Percentiles rank a stretch among this genome's conserved stretches.
Evolutionary conservation across 2,329 filamentous ascomycete species (phyloP).

Genomic region (Clarireedia homoeocarpa): DNA sequence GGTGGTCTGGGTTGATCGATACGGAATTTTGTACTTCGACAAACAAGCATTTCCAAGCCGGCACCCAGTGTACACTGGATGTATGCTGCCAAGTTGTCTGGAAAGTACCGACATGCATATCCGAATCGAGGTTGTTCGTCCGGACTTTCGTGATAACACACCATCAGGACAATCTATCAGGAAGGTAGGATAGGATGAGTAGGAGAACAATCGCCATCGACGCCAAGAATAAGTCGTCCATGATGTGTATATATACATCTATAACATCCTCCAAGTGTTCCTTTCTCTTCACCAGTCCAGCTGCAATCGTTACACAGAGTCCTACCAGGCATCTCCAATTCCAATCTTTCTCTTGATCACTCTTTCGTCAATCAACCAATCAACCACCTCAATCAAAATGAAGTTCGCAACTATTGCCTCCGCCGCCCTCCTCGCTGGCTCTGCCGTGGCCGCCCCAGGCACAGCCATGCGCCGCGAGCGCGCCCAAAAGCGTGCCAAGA

Average conservation of each 20-base stretch:
- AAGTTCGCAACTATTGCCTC: conserved; percentile 37
- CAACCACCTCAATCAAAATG: conserved; percentile 33
- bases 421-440: conserved; percentile 34
- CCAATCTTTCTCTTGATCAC: neutral
- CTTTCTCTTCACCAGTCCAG: conserved; percentile 6
- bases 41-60: neutral
- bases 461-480: conserved; percentile 35
- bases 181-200: conserved; percentile 4
- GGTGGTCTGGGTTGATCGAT: neutral
- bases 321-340: neutral
- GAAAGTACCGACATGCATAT: conserved; percentile 1
- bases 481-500: conserved; percentile 18
- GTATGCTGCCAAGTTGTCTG: neutral
- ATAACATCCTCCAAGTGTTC: neutral
- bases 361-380: conserved; percentile 1
- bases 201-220: neutral
- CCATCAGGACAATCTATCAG: neutral
- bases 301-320: neutral
- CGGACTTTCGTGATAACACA: neutral
- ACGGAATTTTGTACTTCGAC: neutral
- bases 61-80: neutral
- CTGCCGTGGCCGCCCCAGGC: conserved; percentile 37
- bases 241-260: conserved; percentile 6
- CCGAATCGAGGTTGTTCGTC: neutral
- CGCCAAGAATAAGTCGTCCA: neutral